Evolutionary conservation across 164 flowering plant species (phyloP).

Genomic region (Kalanchoe fedtschenkoi): DNA sequence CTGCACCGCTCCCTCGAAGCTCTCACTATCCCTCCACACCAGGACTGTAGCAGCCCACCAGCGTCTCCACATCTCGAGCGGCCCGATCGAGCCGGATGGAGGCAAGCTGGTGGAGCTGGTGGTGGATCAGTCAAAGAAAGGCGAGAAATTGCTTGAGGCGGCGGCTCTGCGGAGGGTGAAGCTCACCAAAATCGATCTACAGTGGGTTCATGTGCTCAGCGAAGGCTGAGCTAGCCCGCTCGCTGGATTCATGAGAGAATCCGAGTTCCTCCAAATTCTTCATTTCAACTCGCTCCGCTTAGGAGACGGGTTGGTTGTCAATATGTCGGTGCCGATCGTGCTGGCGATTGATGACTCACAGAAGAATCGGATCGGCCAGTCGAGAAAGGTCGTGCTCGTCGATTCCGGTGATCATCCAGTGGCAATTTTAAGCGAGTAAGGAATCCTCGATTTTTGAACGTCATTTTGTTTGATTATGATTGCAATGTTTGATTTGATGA

Average conservation of each 20-base stretch:
- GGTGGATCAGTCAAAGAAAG: slow-evolving; percentile 36
- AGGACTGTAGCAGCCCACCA: slow-evolving; percentile 6
- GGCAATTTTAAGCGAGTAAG: slow-evolving; percentile 76
- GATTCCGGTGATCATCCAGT: slow-evolving; percentile 39
- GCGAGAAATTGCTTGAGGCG: slow-evolving; percentile 43
- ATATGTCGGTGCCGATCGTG: slow-evolving; percentile 98
- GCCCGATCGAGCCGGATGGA: slow-evolving; percentile 88
- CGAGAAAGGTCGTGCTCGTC: slow-evolving; percentile 56
- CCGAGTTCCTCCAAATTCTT: slow-evolving; percentile 99
- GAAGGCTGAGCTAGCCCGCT: slow-evolving; percentile 79
- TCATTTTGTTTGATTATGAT: neutral
- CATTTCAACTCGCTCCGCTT: slow-evolving; percentile 82
- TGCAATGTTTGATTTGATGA: neutral
- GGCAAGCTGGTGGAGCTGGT: slow-evolving; percentile 68
- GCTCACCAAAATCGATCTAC: slow-evolving; percentile 58
- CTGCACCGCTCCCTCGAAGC: slow-evolving; percentile 13
- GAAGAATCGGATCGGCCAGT: slow-evolving; percentile 54
- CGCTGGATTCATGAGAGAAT: slow-evolving; percentile 77
- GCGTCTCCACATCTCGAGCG: slow-evolving; percentile 22
- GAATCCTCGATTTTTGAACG: neutral
- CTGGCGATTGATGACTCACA: slow-evolving; percentile 68
- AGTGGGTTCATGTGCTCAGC: slow-evolving; percentile 88
- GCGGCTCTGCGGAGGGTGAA: slow-evolving; percentile 35
- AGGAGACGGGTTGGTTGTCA: slow-evolving; percentile 68
- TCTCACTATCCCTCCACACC: slow-evolving; percentile 10